Conservation (phyloP, 768 basidiomycete species). For the Floccularia luteovirens region DNA sequence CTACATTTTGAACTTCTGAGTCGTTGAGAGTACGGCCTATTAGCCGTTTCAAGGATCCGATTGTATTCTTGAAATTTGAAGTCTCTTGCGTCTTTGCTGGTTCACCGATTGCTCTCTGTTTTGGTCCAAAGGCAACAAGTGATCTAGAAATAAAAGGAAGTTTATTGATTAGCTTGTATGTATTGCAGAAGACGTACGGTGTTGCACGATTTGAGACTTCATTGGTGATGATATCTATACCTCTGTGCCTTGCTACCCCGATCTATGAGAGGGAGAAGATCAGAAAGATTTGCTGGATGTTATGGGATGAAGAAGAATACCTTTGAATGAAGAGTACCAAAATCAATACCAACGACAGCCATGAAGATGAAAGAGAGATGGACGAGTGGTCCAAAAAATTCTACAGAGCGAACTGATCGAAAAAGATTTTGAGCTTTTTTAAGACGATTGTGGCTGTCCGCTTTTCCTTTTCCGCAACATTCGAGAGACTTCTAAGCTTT, state of each 20-base stretch:
- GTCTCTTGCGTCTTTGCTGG: slow-evolving; percentile 96
- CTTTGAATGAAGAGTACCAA: slow-evolving; percentile 87
- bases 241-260: slow-evolving; percentile 90
- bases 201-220: slow-evolving; percentile 97
- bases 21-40: slow-evolving; percentile 78
- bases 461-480: slow-evolving; percentile 12
- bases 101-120: slow-evolving; percentile 90
- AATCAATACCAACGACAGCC: slow-evolving; percentile 94
- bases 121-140: slow-evolving; percentile 88
- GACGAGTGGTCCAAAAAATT: slow-evolving; percentile 8
- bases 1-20: slow-evolving; percentile 72
- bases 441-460: slow-evolving; percentile 8
- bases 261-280: slow-evolving; percentile 43
- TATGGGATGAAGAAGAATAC: slow-evolving; percentile 26
- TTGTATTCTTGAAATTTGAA: slow-evolving; percentile 96
- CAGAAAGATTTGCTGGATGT: slow-evolving; percentile 5
- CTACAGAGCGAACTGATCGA: slow-evolving; percentile 7
- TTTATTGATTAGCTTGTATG: background rate
- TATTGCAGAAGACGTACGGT: slow-evolving; percentile 53
- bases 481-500: slow-evolving; percentile 16
- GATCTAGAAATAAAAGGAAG: slow-evolving; percentile 44
- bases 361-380: slow-evolving; percentile 30
- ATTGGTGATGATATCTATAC: slow-evolving; percentile 98
- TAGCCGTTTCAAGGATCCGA: slow-evolving; percentile 88
- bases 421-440: background rate